phyloP scores from a whole-genome alignment of 495 filamentous ascomycete species.

The Chaetomidium leptoderma region DNA sequence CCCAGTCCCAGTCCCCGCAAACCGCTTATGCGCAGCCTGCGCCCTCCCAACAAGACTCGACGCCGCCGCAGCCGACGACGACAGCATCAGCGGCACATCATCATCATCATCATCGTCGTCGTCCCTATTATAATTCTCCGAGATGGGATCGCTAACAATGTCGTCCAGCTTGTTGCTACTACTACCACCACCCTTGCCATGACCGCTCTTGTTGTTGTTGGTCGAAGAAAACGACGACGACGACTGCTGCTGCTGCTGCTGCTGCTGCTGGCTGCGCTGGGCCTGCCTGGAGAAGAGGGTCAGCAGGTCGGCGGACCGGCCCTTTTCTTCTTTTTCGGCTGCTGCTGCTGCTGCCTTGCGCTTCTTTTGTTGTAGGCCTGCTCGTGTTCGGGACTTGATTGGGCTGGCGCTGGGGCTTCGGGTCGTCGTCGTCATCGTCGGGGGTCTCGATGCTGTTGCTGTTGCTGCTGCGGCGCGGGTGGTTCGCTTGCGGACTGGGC shows the following conservation, averaged over 20 bases:
- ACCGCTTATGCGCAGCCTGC: constrained; percentile 43
- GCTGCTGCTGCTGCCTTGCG: constrained; percentile 32
- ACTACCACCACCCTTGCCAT: neutral
- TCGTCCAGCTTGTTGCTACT: constrained; percentile 37
- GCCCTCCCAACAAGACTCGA: constrained; percentile 41
- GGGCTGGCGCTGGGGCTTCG: constrained; percentile 50
- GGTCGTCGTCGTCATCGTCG: constrained; percentile 33
- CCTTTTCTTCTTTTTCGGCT: constrained; percentile 42
- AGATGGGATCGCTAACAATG: constrained; percentile 48
- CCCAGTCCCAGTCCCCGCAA: constrained; percentile 23
- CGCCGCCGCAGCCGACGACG: constrained; percentile 23
- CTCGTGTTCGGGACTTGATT: constrained; percentile 35
- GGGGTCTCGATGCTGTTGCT: constrained; percentile 20
- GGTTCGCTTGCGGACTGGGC: constrained; percentile 32
- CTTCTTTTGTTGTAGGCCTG: constrained; percentile 22
- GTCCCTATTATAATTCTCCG: constrained; percentile 12
- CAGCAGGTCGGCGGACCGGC: constrained; percentile 45
- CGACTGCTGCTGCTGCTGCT: neutral
- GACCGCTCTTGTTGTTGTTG: neutral
- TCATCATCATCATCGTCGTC: constrained; percentile 35
- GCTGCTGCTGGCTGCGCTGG: constrained; percentile 32
- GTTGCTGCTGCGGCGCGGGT: constrained; percentile 25
- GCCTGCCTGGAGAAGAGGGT: constrained; percentile 53
- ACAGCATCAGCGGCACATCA: constrained; percentile 40
- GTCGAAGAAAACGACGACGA: constrained; percentile 1